Percentiles rank a stretch among this genome's conserved stretches.
Conservation (phyloP, 2,329 filamentous ascomycete genomes). For the Microdochium nivale region DNA sequence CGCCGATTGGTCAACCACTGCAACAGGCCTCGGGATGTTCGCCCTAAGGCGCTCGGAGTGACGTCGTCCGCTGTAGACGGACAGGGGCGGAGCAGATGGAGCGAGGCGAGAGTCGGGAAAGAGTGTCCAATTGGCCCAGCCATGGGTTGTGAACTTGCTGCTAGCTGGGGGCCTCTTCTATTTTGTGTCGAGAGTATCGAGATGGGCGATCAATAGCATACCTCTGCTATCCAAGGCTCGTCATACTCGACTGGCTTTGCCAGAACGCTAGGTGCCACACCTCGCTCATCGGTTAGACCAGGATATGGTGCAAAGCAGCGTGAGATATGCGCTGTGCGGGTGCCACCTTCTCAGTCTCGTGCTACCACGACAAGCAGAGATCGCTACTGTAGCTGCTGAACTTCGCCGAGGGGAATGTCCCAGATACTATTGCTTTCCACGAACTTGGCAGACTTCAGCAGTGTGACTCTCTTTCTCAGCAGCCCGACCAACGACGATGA, state of each 20-base stretch:
- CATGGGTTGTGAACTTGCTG: no score
- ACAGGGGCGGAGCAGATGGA: background rate
- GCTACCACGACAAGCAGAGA: no score
- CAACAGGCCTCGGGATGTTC: background rate
- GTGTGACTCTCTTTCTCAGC: no score
- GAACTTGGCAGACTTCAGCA: no score
- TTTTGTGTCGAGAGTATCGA: background rate
- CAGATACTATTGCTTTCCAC: no score
- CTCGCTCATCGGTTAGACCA: background rate
- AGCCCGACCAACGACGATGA: background rate
- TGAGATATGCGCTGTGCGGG: no score
- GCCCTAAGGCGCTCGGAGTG: background rate
- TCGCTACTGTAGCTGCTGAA: no score
- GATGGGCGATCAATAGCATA: background rate
- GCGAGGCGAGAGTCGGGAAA: conserved; percentile 2
- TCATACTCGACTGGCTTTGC: background rate
- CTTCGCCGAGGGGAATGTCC: no score
- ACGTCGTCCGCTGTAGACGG: background rate
- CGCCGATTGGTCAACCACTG: background rate
- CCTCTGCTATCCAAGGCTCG: background rate
- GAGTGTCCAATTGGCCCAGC: background rate
- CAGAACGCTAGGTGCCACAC: background rate
- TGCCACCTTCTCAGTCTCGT: no score
- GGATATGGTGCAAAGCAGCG: background rate
- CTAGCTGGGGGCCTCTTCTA: no score